A percentile compares a stretch with the other conserved stretches of the same genome.
Conservation (phyloP, 2,329 filamentous ascomycete genomes). For the Talaromyces sp. region DNA sequence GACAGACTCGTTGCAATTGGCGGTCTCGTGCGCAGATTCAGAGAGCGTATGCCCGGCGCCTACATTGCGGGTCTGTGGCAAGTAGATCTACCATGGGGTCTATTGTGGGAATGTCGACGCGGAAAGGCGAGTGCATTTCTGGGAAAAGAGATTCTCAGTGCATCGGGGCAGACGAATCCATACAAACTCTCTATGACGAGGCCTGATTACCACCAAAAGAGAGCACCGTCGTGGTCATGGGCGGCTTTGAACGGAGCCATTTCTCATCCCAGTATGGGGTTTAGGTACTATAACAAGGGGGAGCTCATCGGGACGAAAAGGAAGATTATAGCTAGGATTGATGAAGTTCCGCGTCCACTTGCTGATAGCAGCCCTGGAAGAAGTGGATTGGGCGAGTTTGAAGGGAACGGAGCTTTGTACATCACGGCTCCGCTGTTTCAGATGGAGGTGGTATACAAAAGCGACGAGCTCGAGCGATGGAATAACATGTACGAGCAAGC, state of each 20-base stretch:
- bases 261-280: background rate
- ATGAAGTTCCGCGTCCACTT: slow-evolving; percentile 8
- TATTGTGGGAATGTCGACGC: slow-evolving; percentile 16
- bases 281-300: background rate
- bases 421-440: slow-evolving; percentile 7
- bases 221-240: slow-evolving; percentile 13
- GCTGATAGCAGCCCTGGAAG: background rate
- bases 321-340: background rate
- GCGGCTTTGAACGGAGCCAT: slow-evolving; percentile 7
- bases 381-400: slow-evolving; percentile 6
- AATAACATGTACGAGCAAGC: background rate
- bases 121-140: background rate
- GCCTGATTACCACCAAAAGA: background rate
- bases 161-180: background rate
- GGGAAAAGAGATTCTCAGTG: background rate
- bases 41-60: background rate
- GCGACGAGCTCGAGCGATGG: slow-evolving; percentile 3
- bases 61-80: slow-evolving; percentile 14
- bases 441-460: slow-evolving; percentile 9
- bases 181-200: slow-evolving; percentile 5
- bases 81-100: slow-evolving; percentile 10
- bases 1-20: slow-evolving; percentile 9
- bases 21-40: background rate
- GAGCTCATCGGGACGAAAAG: background rate
- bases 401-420: background rate